Conservation (phyloP, 139 green algal species). For the Chlamydomonas urium region DNA sequence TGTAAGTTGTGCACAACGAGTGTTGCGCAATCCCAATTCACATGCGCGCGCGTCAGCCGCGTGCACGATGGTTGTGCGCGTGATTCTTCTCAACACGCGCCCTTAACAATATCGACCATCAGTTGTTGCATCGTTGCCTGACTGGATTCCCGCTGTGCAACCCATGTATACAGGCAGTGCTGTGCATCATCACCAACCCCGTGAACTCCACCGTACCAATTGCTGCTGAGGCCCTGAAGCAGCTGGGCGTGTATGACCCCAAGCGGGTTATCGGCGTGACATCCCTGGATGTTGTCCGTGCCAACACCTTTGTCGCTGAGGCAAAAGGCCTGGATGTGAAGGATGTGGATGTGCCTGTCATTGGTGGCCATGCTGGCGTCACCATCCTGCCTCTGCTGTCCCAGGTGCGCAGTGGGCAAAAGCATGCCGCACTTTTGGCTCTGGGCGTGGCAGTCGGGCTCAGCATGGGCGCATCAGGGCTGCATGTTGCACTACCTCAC, state of each 20-base stretch:
- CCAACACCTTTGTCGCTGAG: conserved; percentile 85
- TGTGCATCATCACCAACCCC: conserved; percentile 96
- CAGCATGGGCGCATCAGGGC: too few species aligned
- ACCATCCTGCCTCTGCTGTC: conserved; percentile 96
- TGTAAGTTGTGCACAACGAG: too few species aligned
- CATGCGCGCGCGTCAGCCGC: too few species aligned
- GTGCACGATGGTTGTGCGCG: too few species aligned
- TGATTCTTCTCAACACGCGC: too few species aligned
- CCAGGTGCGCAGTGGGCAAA: conserved; percentile 69
- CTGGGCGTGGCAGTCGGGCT: too few species aligned
- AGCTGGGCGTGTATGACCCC: conserved; percentile 37
- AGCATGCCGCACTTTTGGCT: too few species aligned
- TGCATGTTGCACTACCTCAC: not conserved
- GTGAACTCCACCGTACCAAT: conserved; percentile 99
- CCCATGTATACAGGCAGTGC: conserved; percentile 67
- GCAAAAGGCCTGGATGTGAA: conserved; percentile 60
- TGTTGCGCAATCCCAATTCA: too few species aligned
- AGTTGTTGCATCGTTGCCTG: too few species aligned
- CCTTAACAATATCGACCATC: too few species aligned
- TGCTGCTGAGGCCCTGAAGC: conserved; percentile 84
- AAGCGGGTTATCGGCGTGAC: conserved; percentile 91
- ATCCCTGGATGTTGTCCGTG: conserved; percentile 89
- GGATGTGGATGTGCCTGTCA: conserved; percentile 84
- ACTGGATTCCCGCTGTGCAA: too few species aligned
- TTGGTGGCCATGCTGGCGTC: conserved; percentile 89